Percentiles rank a stretch among this genome's conserved stretches.
Conservation (phyloP, 768 basidiomycete genomes). For the Suillus luteus region DNA sequence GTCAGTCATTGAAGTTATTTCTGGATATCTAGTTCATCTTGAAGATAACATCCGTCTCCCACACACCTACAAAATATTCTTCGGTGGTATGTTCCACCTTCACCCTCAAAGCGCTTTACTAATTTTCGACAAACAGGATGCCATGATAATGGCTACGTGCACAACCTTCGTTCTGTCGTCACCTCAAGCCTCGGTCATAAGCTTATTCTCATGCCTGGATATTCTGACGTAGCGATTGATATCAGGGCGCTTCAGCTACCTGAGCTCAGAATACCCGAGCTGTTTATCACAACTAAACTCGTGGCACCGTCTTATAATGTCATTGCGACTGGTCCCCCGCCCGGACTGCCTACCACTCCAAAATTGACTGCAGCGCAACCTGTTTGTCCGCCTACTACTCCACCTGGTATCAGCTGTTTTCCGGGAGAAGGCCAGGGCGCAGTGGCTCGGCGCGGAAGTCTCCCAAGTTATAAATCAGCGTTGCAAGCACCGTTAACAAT, state of each 20-base stretch:
- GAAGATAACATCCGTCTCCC: conserved; percentile 49
- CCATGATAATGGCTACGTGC: conserved; percentile 74
- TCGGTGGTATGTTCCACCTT: conserved; percentile 51
- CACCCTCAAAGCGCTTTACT: conserved; percentile 4
- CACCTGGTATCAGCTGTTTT: conserved; percentile 5
- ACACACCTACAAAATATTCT: conserved; percentile 66
- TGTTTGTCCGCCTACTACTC: conserved; percentile 6
- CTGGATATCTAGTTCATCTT: conserved; percentile 37
- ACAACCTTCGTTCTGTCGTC: conserved; percentile 60
- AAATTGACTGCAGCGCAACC: conserved; percentile 15
- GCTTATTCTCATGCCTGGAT: conserved; percentile 64
- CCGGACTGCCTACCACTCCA: conserved; percentile 24
- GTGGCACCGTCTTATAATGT: conserved; percentile 29
- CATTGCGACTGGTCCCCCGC: conserved; percentile 28
- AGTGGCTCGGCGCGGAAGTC: conserved; percentile 24
- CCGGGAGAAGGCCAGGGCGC: conserved; percentile 19
- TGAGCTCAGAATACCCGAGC: conserved; percentile 50
- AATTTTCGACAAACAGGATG: conserved; percentile 45
- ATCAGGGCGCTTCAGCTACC: conserved; percentile 61
- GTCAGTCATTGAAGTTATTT: conserved; percentile 6
- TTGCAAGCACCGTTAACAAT: conserved; percentile 20
- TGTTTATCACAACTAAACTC: conserved; percentile 64
- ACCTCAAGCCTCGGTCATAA: conserved; percentile 67
- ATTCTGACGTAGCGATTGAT: conserved; percentile 59
- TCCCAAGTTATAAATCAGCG: conserved; percentile 47